Percentiles rank a stretch among this genome's conserved stretches.
Evolutionary conservation across 495 filamentous ascomycete species (phyloP).

Genomic region (Cryomyces antarcticus): DNA sequence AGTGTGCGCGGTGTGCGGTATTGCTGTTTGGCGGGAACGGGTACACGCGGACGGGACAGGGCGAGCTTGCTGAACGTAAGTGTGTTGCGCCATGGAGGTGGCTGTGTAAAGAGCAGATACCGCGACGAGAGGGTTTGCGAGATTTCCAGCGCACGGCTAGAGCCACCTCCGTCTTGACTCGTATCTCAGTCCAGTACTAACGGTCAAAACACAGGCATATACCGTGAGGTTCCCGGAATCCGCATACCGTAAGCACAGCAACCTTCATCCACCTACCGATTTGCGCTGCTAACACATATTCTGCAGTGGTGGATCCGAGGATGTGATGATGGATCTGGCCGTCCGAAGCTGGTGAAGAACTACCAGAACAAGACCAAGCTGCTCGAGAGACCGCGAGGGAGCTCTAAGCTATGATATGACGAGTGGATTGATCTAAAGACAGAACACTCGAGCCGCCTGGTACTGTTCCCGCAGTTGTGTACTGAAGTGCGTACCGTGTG

Average conservation of each 20-base stretch:
- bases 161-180: too few relatives aligned
- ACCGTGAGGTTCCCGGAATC: constrained; percentile 40
- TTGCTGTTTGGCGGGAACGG: constrained; percentile 57
- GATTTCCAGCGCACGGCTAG: too few relatives aligned
- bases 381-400: constrained; percentile 23
- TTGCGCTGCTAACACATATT: too few relatives aligned
- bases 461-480: too few relatives aligned
- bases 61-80: constrained; percentile 48
- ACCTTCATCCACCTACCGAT: too few relatives aligned
- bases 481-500: too few relatives aligned
- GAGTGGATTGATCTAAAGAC: too few relatives aligned
- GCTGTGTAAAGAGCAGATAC: not conserved
- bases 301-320: constrained; percentile 40
- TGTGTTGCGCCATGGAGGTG: not conserved
- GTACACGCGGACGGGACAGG: constrained; percentile 44
- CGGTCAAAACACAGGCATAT: constrained; percentile 26
- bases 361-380: constrained; percentile 42
- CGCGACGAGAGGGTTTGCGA: too few relatives aligned
- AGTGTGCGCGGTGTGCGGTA: constrained; percentile 46
- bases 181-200: too few relatives aligned
- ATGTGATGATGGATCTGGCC: constrained; percentile 52
- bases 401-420: constrained; percentile 13
- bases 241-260: constrained; percentile 26
- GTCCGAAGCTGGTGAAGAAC: constrained; percentile 51
- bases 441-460: too few relatives aligned